Conservation (phyloP, 345 rosid species). For the Aethionema arabicum region DNA sequence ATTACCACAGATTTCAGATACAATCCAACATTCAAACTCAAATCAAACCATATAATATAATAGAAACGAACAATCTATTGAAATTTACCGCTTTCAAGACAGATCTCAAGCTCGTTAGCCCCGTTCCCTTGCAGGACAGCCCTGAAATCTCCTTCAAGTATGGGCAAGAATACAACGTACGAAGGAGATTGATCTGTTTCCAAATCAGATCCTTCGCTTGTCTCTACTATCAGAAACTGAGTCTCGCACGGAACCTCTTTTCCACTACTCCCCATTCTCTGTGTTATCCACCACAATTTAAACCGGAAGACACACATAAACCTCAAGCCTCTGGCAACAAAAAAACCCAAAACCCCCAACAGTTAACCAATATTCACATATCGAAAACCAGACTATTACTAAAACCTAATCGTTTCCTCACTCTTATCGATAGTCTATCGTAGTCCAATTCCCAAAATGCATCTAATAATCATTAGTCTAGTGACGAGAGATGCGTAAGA, state of each 20-base stretch:
- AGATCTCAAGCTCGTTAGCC: conserved; percentile 53
- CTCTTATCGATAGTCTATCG: background rate
- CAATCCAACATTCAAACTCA: background rate
- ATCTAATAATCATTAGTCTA: background rate
- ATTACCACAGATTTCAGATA: background rate
- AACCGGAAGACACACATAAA: conserved; percentile 53
- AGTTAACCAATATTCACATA: background rate
- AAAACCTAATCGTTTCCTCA: background rate
- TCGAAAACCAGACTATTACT: background rate
- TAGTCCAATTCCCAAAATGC: background rate
- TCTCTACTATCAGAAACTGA: conserved; percentile 59
- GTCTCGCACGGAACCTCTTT: conserved; percentile 57
- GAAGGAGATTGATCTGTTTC: conserved; percentile 21
- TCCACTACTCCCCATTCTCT: conserved; percentile 48
- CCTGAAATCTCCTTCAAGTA: conserved; percentile 54
- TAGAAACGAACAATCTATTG: background rate
- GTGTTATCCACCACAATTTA: conserved; percentile 79
- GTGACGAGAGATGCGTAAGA: background rate
- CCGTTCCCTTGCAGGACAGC: conserved; percentile 58
- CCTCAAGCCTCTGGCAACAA: conserved; percentile 42
- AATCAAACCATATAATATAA: background rate
- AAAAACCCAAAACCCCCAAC: background rate
- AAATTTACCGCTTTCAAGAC: conserved; percentile 55
- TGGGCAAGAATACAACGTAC: conserved; percentile 56
- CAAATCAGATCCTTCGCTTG: conserved; percentile 41